Evolutionary conservation across 148 eudicot species (phyloP), one percentile per base, ranked within the genome.

Genomic region (Diospyros kaki): DNA sequence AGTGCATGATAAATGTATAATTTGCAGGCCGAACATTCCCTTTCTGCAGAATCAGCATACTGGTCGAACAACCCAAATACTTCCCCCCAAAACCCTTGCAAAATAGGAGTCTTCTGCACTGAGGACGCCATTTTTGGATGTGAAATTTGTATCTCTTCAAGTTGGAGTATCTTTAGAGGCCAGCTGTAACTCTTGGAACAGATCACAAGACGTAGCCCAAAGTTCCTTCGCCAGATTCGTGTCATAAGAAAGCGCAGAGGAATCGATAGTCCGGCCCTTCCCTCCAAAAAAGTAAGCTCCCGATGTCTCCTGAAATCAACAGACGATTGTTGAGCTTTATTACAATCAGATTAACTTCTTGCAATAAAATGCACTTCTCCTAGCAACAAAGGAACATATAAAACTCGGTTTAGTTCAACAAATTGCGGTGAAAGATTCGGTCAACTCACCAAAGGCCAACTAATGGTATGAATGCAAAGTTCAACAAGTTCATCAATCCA

Each of bases 281-380:
- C 96, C 98, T 12, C 98, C 96, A 48, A 90, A 94, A 72, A 90
- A 92, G 81, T 89, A 91, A 62, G 86, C 78, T 71, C 98, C 97
- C 40, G 93, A 87, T 71, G 79, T 72, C 74, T 81, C 93, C 96
- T 93, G 87, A 61, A 80, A 72, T 38, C 55, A 54, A 52, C 46
- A 51, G 39, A 46, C 28, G 28, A 28, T 28, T 28, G 28, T 28
- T 28, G 28, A 28, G 28, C 28, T 0, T 28, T 28, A 28, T 28
- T 28, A 28, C 28, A 28, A 28, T 28, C 4, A 2, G 64, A 9
- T 64, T 18, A 11, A 42, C 6, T 12, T 6, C 1, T 1, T 10
- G 10, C 5, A 61, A 62, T 14, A 46, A 74, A 63, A 51, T 12
- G 39, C 28, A 52, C 10, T 64, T 40, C 64, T 18, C 53, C n/a